A percentile compares a stretch with the other conserved stretches of the same genome.
Evolutionary conservation across 495 filamentous ascomycete genomes (phyloP).

Genomic region (Daldinia loculata): DNA sequence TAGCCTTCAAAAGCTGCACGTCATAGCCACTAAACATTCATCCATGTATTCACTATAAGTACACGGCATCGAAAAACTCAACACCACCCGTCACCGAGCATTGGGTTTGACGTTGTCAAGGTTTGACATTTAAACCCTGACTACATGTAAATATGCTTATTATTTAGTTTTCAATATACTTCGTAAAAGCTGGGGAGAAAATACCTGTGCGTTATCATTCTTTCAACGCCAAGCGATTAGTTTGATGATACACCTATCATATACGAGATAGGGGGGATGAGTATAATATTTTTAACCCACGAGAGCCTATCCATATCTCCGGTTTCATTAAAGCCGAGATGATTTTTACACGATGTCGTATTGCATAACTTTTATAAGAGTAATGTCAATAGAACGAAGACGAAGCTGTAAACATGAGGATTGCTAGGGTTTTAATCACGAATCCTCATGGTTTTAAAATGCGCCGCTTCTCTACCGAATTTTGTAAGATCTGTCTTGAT

Average conservation of each 20-base stretch:
- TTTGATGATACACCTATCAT: slow-evolving; percentile 1
- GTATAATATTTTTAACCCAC: neutral
- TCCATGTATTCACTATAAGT: too few species aligned
- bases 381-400: neutral
- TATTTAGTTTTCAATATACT: too few species aligned
- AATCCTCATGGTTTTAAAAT: neutral
- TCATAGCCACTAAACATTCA: neutral
- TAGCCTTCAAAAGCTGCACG: neutral
- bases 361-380: neutral
- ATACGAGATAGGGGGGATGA: neutral
- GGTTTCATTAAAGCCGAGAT: neutral
- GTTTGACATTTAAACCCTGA: neutral
- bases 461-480: neutral
- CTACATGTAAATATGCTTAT: too few species aligned
- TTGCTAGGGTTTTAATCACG: neutral
- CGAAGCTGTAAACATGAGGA: neutral
- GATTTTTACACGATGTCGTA: neutral
- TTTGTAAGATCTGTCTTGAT: neutral
- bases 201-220: neutral
- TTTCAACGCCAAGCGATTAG: neutral
- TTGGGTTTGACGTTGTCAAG: neutral
- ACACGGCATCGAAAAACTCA: too few species aligned
- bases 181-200: too few species aligned
- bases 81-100: neutral
- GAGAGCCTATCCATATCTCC: neutral